Evolutionary conservation across 192 early-diverging fungal species (phyloP).

Genomic region (Backusella mclennaniae): DNA sequence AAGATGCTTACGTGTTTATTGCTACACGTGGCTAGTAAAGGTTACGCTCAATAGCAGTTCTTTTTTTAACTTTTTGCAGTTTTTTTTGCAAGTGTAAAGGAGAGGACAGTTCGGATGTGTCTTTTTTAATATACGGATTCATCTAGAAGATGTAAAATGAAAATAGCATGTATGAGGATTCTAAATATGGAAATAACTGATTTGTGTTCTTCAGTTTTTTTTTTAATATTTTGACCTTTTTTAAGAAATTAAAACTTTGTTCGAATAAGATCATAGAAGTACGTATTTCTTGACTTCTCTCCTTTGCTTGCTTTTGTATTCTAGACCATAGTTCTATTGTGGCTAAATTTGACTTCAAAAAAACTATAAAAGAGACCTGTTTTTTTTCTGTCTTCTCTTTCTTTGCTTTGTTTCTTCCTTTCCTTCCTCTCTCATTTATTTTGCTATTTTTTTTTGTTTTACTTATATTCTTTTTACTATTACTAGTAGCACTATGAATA

Average conservation of each 20-base stretch:
- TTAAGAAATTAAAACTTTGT: conserved; percentile 11
- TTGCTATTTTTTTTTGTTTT: not conserved
- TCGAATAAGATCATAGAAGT: not conserved
- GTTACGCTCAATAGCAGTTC: not conserved
- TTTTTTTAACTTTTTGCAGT: conserved; percentile 3
- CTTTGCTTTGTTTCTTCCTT: not conserved
- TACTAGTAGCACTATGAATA: not conserved
- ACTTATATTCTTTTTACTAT: not conserved
- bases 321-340: not conserved
- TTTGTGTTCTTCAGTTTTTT: not conserved
- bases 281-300: not conserved
- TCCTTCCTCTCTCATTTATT: not conserved
- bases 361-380: not conserved
- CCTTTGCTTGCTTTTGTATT: not conserved
- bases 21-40: conserved; percentile 1
- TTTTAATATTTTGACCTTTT: not conserved
- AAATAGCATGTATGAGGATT: not conserved
- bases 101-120: not conserved
- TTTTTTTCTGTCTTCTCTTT: not conserved
- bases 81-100: not conserved
- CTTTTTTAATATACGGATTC: not conserved
- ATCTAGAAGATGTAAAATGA: not conserved
- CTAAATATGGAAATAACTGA: not conserved
- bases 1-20: not conserved
- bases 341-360: not conserved